Percentiles rank a stretch among this genome's conserved stretches.
Conservation (phyloP, 2,329 filamentous ascomycete species). For the Neonectria ditissima region DNA sequence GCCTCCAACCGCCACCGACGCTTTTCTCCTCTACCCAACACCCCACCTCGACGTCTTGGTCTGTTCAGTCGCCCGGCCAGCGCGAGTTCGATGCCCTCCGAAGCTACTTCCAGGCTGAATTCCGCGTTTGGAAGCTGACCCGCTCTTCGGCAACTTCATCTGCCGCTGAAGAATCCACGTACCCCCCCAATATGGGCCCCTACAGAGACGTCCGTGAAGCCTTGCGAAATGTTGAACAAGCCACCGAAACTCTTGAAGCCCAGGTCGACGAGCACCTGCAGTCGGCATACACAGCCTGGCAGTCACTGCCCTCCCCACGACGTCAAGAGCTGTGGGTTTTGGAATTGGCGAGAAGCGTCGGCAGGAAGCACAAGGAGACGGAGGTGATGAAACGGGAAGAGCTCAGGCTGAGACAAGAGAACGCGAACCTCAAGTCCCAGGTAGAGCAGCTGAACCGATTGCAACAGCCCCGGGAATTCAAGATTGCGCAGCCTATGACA, state of each 20-base stretch:
- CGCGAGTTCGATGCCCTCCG: slow-evolving; percentile 80
- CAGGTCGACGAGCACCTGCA: slow-evolving; percentile 80
- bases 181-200: slow-evolving; percentile 56
- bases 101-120: slow-evolving; percentile 74
- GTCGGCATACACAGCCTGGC: slow-evolving; percentile 84
- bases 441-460: slow-evolving; percentile 69
- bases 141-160: slow-evolving; percentile 64
- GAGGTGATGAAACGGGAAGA: slow-evolving; percentile 64
- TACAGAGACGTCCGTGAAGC: slow-evolving; percentile 59
- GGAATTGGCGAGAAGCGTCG: slow-evolving; percentile 70
- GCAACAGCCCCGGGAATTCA: slow-evolving; percentile 71
- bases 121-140: slow-evolving; percentile 72
- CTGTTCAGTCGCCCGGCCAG: slow-evolving; percentile 78
- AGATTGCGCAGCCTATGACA: slow-evolving; percentile 63
- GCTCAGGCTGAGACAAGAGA: slow-evolving; percentile 66
- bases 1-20: slow-evolving; percentile 83
- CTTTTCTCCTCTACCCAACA: slow-evolving; percentile 86
- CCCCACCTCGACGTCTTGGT: slow-evolving; percentile 83
- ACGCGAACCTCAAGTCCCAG: slow-evolving; percentile 66
- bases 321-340: slow-evolving; percentile 71
- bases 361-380: slow-evolving; percentile 66
- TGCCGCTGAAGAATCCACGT: slow-evolving; percentile 63
- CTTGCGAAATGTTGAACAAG: slow-evolving; percentile 61
- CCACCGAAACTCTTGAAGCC: slow-evolving; percentile 72
- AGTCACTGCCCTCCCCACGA: slow-evolving; percentile 66